Evolutionary conservation across 495 filamentous ascomycete species (phyloP).

Genomic region (Penicillium coprophilum): DNA sequence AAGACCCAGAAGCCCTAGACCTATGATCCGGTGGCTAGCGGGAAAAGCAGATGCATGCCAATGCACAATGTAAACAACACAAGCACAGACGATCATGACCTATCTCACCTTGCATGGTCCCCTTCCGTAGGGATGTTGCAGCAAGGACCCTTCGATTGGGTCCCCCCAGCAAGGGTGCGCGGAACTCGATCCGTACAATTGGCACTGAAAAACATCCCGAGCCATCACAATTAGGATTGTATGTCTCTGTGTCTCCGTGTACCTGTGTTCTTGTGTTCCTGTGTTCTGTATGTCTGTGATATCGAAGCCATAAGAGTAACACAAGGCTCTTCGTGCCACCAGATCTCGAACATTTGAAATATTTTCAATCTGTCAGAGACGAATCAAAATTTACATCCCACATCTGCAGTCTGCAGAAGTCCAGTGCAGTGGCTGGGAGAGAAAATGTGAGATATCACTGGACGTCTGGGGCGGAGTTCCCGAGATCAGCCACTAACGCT

Average conservation of each 20-base stretch:
- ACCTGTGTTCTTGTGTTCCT: neutral
- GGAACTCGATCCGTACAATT: constrained; percentile 21
- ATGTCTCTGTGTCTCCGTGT: neutral
- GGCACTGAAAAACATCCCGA: constrained; percentile 3
- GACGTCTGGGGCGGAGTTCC: constrained; percentile 11
- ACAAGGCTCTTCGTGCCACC: neutral
- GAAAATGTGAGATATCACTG: constrained; percentile 36
- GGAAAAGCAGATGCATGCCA: constrained; percentile 41
- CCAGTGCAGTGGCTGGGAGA: constrained; percentile 23
- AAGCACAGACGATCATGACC: constrained; percentile 43
- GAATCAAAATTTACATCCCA: neutral
- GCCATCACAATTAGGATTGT: neutral
- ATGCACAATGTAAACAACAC: constrained; percentile 46
- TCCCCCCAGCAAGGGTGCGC: constrained; percentile 40
- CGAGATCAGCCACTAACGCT: constrained; percentile 23
- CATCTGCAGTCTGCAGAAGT: constrained; percentile 6
- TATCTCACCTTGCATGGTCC: constrained; percentile 49
- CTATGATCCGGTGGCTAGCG: constrained; percentile 22
- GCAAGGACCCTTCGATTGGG: constrained; percentile 42
- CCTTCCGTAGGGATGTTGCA: constrained; percentile 45
- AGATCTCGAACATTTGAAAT: neutral
- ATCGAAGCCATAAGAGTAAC: neutral
- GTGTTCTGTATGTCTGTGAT: neutral
- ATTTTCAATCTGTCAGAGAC: neutral
- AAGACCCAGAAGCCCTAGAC: constrained; percentile 5